Base-by-base conservation (phyloP, 352 stramenopile genomes). In the Globisporangium paddicum region DNA sequence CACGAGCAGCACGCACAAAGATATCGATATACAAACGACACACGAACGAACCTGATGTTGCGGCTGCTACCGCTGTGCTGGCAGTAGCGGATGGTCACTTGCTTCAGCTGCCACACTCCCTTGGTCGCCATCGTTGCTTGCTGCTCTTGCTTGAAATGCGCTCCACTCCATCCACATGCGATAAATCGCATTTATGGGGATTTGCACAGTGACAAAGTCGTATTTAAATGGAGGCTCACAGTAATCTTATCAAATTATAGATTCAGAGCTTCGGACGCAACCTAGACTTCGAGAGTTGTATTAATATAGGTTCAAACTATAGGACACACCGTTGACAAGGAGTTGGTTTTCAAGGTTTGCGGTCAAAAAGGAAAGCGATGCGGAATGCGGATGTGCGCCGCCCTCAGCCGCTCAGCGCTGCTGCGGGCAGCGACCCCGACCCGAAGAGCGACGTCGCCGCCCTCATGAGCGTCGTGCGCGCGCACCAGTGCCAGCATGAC, bases 81-180 rank as follows among this genome's bases (percentile, higher is more conserved):
- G 61, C 80, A 90, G 78, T 90, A 90, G 47, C 80, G 80, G 58
- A 90, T 87, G 66, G 80, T 90, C 65, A 90, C 66, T 65, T 90
- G 64, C 72, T 90, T 79, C 47, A 90, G 68, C 63, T 90, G 80
- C 80, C 80, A 90, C 64, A 89, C 77, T 52, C 80, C 80, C 40
- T 83, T 81, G 50, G 80, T 90, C 67, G 80, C 80, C 80, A 90
- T 90, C 25, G 34, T 57, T 7, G 13, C 23, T 40, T 58, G 61
- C 52, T 57, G 64, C 52, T 23, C 8, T 23, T 21, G 28, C 30
- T 53, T 10, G 23, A 53, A 54, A 54, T 54, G 47, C 47, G 26
- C 47, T 54, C 47, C 28, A 41, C 47, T 54, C 47, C 47, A 54
- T 54, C 47, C 47, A 47, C 41, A 26, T 16, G 41, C 41, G 19